Evolutionary conservation across 2,329 filamentous ascomycete species (phyloP).

Genomic region (Phaeosphaeriaceae sp.): DNA sequence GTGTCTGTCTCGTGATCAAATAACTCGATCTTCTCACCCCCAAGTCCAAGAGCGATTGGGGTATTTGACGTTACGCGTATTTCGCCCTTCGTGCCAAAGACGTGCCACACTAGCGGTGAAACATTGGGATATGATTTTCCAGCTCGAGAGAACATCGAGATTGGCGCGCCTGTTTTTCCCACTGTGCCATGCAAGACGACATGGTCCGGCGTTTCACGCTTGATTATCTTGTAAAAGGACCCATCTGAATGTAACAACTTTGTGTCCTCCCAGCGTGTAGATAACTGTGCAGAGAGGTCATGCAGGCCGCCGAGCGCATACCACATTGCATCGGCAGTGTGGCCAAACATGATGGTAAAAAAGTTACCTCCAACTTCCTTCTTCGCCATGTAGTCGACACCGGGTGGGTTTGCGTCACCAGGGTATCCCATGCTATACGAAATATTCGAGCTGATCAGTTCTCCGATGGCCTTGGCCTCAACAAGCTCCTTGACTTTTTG

Average conservation of each 20-base stretch:
- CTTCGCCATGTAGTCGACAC: constrained; percentile 57
- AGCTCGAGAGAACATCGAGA: constrained; percentile 53
- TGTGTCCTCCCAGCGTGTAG: constrained; percentile 10
- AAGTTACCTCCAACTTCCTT: constrained; percentile 50
- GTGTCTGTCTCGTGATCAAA: constrained; percentile 57
- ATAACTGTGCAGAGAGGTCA: constrained; percentile 11
- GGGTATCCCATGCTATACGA: constrained; percentile 11
- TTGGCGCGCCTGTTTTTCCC: constrained; percentile 12
- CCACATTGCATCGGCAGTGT: background rate
- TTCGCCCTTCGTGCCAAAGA: constrained; percentile 56
- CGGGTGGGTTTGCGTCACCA: constrained; percentile 27
- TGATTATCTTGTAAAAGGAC: background rate
- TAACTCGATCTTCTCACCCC: constrained; percentile 55
- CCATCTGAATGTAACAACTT: constrained; percentile 18
- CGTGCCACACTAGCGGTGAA: constrained; percentile 56
- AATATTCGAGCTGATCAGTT: constrained; percentile 45
- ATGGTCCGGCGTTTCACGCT: constrained; percentile 5
- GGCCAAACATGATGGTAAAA: constrained; percentile 37
- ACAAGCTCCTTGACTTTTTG: constrained; percentile 51
- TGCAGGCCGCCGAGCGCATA: background rate
- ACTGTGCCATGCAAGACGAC: constrained; percentile 51
- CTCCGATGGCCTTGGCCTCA: constrained; percentile 49
- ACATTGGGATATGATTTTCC: constrained; percentile 59
- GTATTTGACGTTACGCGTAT: constrained; percentile 39
- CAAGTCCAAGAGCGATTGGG: constrained; percentile 40